Base-by-base conservation (phyloP, 371 early-diverging fungal genomes). In the Mucor plumbeus region DNA sequence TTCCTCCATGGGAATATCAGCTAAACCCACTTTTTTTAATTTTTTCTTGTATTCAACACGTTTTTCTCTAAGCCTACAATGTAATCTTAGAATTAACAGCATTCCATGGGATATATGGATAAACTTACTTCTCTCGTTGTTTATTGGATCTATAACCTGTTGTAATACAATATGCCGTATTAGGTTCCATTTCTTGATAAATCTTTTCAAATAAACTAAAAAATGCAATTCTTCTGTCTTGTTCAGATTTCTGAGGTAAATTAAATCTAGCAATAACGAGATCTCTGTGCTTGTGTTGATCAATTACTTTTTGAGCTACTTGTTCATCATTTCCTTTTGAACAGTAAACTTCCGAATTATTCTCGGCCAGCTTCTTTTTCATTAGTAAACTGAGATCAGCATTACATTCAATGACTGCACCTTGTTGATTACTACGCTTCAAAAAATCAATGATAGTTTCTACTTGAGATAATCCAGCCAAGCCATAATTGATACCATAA, bases 401-500 rank as follows among this genome's bases (percentile, higher is more conserved):
- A 55, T 63, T 41, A 35, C 59, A 48, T 35, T 72, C 68, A 44
- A 76, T 48, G 9, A 76, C 64, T 3, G 64, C 70, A 1, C 70
- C 70, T 5, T 40, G 19, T 55, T 67, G 59, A 19, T 53, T 15
- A 57, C 38, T 58, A 7, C 68, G 43, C 5, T 67, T 47, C 15
- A 76, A 62, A 36, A 60, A 57, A 41, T 69, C 68, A 1, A 73
- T 40, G n/a, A 76, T 47, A 14, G 70, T 74, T 48, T 77, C 75
- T 10, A 62, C 53, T 15, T 67, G 60, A 10, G 54, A 70, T 17
- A 68, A 47, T n/a, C 67, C 65, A 10, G 74, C 44, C 10, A 63
- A 50, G 1, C 79, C 79, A 60, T 72, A 79, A 7, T 73, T 40
- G 11, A 65, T 44, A 39, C 79, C 76, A 38, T 83, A 79, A 19